Base-by-base conservation (phyloP, 148 eudicot species). In the Camellia lanceoleosa region DNA sequence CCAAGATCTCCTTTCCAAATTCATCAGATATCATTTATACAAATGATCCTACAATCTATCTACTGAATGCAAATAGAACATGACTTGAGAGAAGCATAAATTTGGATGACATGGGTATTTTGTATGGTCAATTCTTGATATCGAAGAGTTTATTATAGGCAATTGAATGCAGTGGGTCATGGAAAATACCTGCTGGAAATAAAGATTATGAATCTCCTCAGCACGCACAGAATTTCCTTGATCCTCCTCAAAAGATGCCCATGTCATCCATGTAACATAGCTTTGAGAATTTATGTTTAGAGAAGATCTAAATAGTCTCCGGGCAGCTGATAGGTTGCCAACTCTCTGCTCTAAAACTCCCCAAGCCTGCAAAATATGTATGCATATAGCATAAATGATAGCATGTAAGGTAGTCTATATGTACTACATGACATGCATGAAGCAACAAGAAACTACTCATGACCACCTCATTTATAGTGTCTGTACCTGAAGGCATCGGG, bases 241-340 rank as follows among this genome's bases (percentile, higher is more conserved):
- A 51, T 93, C 92, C 79, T 96, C 99, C 88, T 96, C 98, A 74
- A 96, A 69, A 72, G 94, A 82, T 15, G 99, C 99, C 98, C 99
- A 96, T 16, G 98, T 93, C 99, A 93, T 96, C 99, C 99, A 93
- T 13, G 99, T 96, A 44, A 96, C 86, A 69, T 92, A 93, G 84
- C 99, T 96, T 85, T 96, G 99, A 6, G 99, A 93, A 61, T 93
- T 92, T 78, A 96, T 83, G 84, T 91, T 92, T 4, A 96, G 88
- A 12, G 99, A 96, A 20, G 99, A 94, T 84, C 97, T 88, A 77
- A 92, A 93, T 65, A 93, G 81, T 88, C 98, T 89, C 79, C 99
- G 87, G 42, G 99, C 99, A 71, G 98, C 97, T 74, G 98, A 91
- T 80, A 92, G 74, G 79, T 96, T 93, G 20, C 99, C 99, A 16